These are phyloP conservation scores for Puccinia polysora DNA, from an alignment of 1,284 basidiomycete genomes.

Conservation along the genomic window DNA sequence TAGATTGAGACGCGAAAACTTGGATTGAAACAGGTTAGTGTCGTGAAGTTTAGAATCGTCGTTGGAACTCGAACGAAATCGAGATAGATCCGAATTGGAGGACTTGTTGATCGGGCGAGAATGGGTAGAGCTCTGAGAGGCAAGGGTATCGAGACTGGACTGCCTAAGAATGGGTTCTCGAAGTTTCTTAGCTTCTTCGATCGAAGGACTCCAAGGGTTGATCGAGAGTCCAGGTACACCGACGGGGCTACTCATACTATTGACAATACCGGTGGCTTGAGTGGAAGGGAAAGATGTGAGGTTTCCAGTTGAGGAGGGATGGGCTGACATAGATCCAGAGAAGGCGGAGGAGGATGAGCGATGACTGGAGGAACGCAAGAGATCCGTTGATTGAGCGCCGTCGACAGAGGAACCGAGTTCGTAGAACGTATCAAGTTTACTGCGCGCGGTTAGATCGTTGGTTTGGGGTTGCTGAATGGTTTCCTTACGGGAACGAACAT, in stretches of 20 bases:
- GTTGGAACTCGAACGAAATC: slow-evolving; percentile 35
- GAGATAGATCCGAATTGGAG: slow-evolving; percentile 5
- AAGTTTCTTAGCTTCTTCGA: slow-evolving; percentile 39
- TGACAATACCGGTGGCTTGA: slow-evolving; percentile 6
- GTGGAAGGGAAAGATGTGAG: not conserved
- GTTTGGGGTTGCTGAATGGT: not conserved
- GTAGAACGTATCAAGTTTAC: slow-evolving; percentile 17
- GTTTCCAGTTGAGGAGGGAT: slow-evolving; percentile 7
- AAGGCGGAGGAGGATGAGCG: slow-evolving; percentile 23
- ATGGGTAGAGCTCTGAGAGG: slow-evolving; percentile 11
- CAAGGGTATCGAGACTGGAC: slow-evolving; percentile 31
- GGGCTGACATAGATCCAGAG: not conserved
- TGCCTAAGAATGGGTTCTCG: slow-evolving; percentile 39
- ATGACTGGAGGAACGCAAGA: slow-evolving; percentile 24
- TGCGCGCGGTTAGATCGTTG: not conserved
- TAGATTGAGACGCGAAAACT: slow-evolving; percentile 18
- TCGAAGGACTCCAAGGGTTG: slow-evolving; percentile 41
- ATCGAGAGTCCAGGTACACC: slow-evolving; percentile 23
- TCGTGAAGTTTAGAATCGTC: slow-evolving; percentile 24
- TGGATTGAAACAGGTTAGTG: slow-evolving; percentile 14
- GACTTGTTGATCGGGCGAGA: slow-evolving; percentile 12
- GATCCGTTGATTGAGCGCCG: not conserved
- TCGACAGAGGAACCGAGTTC: not conserved
- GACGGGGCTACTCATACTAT: slow-evolving; percentile 24
- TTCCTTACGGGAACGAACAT: not conserved